Conservation (phyloP, 306 rosid genomes). For the Biancaea sappan region DNA sequence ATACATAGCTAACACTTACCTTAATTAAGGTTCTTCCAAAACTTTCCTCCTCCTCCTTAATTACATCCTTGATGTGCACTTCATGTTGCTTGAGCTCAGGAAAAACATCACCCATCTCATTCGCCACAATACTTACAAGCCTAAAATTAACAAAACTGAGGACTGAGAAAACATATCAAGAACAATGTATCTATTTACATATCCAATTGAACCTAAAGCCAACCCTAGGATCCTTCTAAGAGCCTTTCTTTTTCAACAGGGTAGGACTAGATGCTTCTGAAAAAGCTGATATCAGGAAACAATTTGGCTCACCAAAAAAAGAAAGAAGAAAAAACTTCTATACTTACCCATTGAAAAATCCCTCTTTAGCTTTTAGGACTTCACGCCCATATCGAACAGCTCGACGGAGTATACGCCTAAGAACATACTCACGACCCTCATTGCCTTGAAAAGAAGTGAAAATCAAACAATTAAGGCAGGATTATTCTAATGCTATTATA, state of each 20-base stretch:
- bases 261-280: conserved; percentile 8
- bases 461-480: conserved; percentile 8
- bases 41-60: conserved; percentile 93
- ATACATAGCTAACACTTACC: conserved; percentile 48
- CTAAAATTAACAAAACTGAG: conserved; percentile 48
- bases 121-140: conserved; percentile 70
- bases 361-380: conserved; percentile 86
- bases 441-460: conserved; percentile 62
- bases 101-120: conserved; percentile 77
- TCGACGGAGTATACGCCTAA: conserved; percentile 97
- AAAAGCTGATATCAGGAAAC: neutral
- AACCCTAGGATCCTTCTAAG: neutral
- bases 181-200: neutral
- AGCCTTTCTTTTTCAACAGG: neutral
- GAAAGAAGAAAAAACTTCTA: neutral
- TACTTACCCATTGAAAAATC: conserved; percentile 86
- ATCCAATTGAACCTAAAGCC: neutral
- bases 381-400: conserved; percentile 99
- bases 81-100: conserved; percentile 81
- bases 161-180: neutral
- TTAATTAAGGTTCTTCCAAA: conserved; percentile 92
- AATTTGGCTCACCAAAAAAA: neutral
- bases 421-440: conserved; percentile 97
- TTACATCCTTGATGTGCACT: conserved; percentile 62
- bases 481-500: neutral